A percentile compares a stretch with the other conserved stretches of the same genome.
These are phyloP conservation scores for Oryza longistaminata DNA, from an alignment of 176 grass and related monocot genomes.

Conservation along the genomic window DNA sequence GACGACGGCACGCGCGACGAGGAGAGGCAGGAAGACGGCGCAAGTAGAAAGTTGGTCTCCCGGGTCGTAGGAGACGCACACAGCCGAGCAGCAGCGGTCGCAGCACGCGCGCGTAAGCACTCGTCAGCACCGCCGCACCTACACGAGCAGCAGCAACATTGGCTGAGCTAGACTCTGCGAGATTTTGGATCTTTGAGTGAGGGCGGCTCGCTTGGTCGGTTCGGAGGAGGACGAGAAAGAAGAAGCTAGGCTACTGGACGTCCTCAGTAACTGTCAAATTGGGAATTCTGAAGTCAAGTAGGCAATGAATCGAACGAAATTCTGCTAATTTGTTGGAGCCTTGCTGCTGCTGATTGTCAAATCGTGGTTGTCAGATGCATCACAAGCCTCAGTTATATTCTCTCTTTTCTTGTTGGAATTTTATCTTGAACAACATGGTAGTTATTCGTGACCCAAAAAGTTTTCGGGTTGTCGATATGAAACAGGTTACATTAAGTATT, in stretches of 20 bases:
- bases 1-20: not conserved
- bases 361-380: not conserved
- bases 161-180: not conserved
- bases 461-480: no score
- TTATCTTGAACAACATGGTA: not conserved
- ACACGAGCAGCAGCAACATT: constrained; percentile 19
- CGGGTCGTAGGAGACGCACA: constrained; percentile 5
- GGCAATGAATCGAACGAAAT: not conserved
- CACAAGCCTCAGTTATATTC: no score
- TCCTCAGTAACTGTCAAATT: no score
- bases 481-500: no score
- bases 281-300: not conserved
- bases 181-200: not conserved
- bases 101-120: not conserved
- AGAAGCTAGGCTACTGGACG: not conserved
- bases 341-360: not conserved
- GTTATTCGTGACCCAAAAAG: no score
- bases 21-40: accelerated
- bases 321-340: not conserved
- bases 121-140: constrained; percentile 12
- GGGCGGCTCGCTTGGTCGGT: not conserved
- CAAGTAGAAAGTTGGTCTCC: not conserved
- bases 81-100: not conserved
- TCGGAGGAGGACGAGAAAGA: not conserved
- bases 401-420: not conserved